Percentiles rank a stretch among this genome's conserved stretches.
These are phyloP conservation scores for Globisporangium lucens DNA, from an alignment of 352 stramenopile species.

Conservation along the genomic window DNA sequence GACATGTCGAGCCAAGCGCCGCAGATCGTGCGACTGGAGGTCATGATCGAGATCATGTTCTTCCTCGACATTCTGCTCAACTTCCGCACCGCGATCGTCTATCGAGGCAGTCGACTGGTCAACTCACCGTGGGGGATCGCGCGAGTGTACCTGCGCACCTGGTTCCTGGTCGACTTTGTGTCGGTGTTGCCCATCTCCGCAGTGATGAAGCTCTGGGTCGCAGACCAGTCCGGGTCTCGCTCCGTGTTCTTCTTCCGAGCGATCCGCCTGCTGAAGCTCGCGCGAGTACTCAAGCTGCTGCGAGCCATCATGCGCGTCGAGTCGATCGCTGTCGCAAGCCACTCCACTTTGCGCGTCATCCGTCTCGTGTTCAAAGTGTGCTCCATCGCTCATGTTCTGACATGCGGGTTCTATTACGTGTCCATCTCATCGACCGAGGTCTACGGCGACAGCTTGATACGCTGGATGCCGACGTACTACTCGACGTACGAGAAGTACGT, in stretches of 20 bases:
- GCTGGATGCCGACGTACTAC: constrained; percentile 24
- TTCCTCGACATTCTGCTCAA: constrained; percentile 55
- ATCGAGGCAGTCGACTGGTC: constrained; percentile 32
- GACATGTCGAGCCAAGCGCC: constrained; percentile 17
- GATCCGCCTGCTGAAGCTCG: constrained; percentile 80
- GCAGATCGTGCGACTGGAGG: constrained; percentile 33
- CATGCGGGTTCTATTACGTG: constrained; percentile 68
- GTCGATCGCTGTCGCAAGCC: constrained; percentile 40
- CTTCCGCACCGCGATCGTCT: constrained; percentile 43
- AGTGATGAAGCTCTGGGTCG: constrained; percentile 25
- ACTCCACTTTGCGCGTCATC: constrained; percentile 54
- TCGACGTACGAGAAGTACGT: constrained; percentile 57
- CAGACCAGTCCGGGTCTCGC: constrained; percentile 16
- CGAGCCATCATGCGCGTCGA: constrained; percentile 56
- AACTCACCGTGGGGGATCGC: constrained; percentile 26
- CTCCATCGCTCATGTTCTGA: constrained; percentile 58
- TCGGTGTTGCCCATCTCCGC: constrained; percentile 54
- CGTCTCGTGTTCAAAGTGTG: constrained; percentile 56
- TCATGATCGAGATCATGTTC: constrained; percentile 45
- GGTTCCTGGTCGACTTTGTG: constrained; percentile 72
- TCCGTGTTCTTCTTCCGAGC: constrained; percentile 59
- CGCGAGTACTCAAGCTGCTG: constrained; percentile 84
- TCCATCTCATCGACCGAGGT: constrained; percentile 27
- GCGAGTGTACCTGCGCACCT: constrained; percentile 51
- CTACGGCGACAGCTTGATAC: constrained; percentile 33